phyloP scores from a whole-genome alignment of 768 basidiomycete species.

The Boletus rex-veris region DNA sequence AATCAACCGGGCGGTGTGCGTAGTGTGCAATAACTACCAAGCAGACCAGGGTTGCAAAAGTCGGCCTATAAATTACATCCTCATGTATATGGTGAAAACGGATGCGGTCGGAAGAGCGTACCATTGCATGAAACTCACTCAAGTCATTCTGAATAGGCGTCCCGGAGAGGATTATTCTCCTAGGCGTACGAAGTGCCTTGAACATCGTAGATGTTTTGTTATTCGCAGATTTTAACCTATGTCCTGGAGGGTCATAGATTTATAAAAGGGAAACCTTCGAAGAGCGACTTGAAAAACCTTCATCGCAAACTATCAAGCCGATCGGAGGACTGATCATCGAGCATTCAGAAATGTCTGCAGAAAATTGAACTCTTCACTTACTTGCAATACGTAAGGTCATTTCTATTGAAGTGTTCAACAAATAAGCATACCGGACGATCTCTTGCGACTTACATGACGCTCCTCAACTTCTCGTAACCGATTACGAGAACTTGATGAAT shows the following conservation, averaged over 20 bases:
- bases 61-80: constrained; percentile 53
- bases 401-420: constrained; percentile 32
- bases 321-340: constrained; percentile 68
- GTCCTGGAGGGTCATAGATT: constrained; percentile 47
- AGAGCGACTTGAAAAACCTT: constrained; percentile 48
- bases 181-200: constrained; percentile 65
- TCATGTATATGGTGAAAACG: background rate
- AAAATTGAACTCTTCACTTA: constrained; percentile 30
- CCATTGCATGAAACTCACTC: constrained; percentile 95
- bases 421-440: background rate
- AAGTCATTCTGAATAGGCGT: constrained; percentile 98
- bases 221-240: constrained; percentile 87
- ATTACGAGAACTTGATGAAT: constrained; percentile 87
- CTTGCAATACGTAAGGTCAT: constrained; percentile 62
- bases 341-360: background rate
- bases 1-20: background rate
- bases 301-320: constrained; percentile 92
- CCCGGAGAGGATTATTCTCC: constrained; percentile 88
- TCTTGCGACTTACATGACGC: constrained; percentile 60
- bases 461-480: constrained; percentile 88
- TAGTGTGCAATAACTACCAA: constrained; percentile 47
- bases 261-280: background rate
- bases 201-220: constrained; percentile 91
- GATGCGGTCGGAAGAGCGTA: constrained; percentile 31
- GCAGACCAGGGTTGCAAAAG: constrained; percentile 90